A percentile compares a stretch with the other conserved stretches of the same genome.
Conservation (phyloP, 257 asterid species). For the Euphrasia confusa region DNA sequence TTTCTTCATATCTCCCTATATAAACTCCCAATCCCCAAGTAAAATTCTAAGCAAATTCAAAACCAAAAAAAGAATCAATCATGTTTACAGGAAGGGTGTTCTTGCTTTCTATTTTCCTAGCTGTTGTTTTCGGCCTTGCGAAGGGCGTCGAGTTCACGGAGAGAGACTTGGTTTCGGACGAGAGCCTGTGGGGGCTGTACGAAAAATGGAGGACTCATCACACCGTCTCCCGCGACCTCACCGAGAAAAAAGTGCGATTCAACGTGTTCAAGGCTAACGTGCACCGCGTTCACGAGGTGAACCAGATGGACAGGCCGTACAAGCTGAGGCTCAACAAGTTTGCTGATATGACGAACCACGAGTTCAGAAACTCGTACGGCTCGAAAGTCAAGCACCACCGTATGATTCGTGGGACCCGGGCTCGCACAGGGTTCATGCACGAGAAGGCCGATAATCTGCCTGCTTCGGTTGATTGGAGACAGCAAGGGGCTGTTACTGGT, state of each 20-base stretch:
- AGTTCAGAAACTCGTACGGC: conserved; percentile 53
- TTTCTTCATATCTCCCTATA: conserved; percentile 26
- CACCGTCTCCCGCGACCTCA: conserved; percentile 54
- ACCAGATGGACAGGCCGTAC: conserved; percentile 71
- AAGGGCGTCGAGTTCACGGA: conserved; percentile 64
- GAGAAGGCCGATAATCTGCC: conserved; percentile 44
- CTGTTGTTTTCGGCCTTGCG: conserved; percentile 35
- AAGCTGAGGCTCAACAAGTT: conserved; percentile 75
- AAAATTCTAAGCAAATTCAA: not conserved
- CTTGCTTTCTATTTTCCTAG: conserved; percentile 32
- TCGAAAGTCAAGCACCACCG: conserved; percentile 64
- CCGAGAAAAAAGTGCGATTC: conserved; percentile 67
- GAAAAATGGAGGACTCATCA: conserved; percentile 84
- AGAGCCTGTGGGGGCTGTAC: conserved; percentile 67
- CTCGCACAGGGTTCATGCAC: conserved; percentile 53
- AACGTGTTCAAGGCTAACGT: conserved; percentile 83
- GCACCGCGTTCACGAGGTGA: conserved; percentile 52
- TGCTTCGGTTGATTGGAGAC: conserved; percentile 72
- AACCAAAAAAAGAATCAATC: conserved; percentile 12
- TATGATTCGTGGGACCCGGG: conserved; percentile 45
- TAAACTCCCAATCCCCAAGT: conserved; percentile 10
- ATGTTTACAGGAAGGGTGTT: conserved; percentile 37
- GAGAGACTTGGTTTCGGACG: conserved; percentile 69
- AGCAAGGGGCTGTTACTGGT: conserved; percentile 69
- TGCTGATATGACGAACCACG: conserved; percentile 74